These are phyloP conservation scores for Metschnikowia lunata DNA, from an alignment of 805 yeast genomes.

Conservation along the genomic window DNA sequence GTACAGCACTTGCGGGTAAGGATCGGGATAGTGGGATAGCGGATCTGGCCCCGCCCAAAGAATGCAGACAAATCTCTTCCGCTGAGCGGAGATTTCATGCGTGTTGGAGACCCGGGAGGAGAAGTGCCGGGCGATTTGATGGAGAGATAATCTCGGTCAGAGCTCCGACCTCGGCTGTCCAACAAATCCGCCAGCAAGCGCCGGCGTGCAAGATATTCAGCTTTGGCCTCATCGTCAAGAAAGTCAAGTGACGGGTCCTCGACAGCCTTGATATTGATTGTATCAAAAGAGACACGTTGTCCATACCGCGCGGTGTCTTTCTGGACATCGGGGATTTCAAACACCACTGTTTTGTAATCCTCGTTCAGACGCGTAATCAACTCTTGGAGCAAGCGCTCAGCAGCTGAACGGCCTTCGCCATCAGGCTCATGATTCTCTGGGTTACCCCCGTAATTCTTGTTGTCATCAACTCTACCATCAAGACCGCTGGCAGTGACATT, in stretches of 20 bases:
- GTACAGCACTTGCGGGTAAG: conserved; percentile 41
- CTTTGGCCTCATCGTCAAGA: conserved; percentile 14
- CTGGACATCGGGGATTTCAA: conserved; percentile 1
- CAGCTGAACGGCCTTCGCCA: conserved; percentile 1
- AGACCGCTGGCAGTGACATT: not conserved
- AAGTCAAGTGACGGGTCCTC: conserved; percentile 19
- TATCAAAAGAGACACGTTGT: conserved; percentile 50
- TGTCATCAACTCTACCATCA: not conserved
- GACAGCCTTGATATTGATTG: conserved; percentile 39
- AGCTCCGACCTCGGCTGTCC: conserved; percentile 14
- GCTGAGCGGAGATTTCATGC: conserved; percentile 15
- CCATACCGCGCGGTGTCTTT: conserved; percentile 15
- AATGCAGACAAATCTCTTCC: conserved; percentile 14
- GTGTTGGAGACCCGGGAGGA: conserved; percentile 20
- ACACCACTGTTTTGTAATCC: conserved; percentile 10
- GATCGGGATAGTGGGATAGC: conserved; percentile 40
- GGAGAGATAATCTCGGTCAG: conserved; percentile 11
- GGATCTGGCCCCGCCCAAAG: conserved; percentile 6
- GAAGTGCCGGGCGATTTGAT: conserved; percentile 14
- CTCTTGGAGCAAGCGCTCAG: conserved; percentile 9
- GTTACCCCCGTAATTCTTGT: not conserved
- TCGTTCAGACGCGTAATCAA: conserved; percentile 12
- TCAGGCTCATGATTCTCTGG: not conserved
- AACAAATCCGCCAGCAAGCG: conserved; percentile 13
- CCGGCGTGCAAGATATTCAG: conserved; percentile 8